These are phyloP conservation scores for Porpolomopsis calyptriformis DNA, from an alignment of 768 basidiomycete genomes.

Conservation along the genomic window DNA sequence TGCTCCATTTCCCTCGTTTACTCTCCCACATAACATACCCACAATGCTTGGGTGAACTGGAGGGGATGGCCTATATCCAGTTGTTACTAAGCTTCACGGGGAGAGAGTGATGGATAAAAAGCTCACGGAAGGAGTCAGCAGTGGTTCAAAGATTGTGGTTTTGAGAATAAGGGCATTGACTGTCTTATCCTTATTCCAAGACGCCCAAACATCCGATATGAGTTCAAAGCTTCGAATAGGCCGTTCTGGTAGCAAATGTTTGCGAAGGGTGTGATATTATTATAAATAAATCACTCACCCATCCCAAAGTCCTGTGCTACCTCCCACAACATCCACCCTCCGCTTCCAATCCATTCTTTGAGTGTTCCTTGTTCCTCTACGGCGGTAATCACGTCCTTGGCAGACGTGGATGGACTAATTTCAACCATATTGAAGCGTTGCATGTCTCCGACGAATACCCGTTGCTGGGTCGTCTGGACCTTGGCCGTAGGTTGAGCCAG, in stretches of 20 bases:
- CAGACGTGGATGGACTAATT: constrained; percentile 53
- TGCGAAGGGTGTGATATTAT: constrained; percentile 8
- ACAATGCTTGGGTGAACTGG: constrained; percentile 35
- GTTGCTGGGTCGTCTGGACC: constrained; percentile 42
- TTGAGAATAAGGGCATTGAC: constrained; percentile 76
- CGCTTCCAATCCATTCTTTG: constrained; percentile 44
- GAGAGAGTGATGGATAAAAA: background rate
- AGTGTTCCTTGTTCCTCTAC: constrained; percentile 60
- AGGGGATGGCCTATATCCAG: constrained; percentile 26
- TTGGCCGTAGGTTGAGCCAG: constrained; percentile 18
- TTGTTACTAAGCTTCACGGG: background rate
- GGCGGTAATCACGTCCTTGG: constrained; percentile 59
- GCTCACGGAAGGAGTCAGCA: constrained; percentile 50
- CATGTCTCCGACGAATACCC: constrained; percentile 68
- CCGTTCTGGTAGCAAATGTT: constrained; percentile 52
- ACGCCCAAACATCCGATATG: constrained; percentile 65
- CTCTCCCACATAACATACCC: constrained; percentile 81
- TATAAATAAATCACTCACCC: constrained; percentile 44
- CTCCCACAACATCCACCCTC: constrained; percentile 86
- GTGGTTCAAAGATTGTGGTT: constrained; percentile 51
- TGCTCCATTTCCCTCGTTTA: constrained; percentile 93
- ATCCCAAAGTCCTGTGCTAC: constrained; percentile 85
- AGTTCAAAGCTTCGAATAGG: constrained; percentile 83
- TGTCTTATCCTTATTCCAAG: constrained; percentile 80
- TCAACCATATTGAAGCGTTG: constrained; percentile 70